Conservation (phyloP, 208 protist genomes). For the Leishmania guyanensis region DNA sequence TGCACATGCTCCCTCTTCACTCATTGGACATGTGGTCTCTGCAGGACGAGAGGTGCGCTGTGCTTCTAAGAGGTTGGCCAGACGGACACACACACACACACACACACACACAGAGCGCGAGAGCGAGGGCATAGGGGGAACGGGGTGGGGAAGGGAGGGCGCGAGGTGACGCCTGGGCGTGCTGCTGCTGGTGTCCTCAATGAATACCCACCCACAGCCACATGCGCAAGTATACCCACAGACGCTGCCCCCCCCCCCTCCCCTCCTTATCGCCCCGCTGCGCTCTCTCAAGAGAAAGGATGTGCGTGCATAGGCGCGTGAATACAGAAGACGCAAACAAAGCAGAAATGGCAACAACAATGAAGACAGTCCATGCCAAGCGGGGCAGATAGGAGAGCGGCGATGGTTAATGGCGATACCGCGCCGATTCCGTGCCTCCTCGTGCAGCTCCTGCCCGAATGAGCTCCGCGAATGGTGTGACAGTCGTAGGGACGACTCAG, state of each 20-base stretch:
- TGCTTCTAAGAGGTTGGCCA: neutral
- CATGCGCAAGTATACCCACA: neutral
- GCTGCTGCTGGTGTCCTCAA: neutral
- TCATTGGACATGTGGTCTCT: neutral
- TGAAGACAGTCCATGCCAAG: neutral
- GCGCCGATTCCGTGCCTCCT: neutral
- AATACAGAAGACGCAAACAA: neutral
- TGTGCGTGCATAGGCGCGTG: neutral
- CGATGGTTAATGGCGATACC: neutral
- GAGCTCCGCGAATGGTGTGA: neutral
- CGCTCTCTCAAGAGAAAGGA: neutral
- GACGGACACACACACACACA: neutral
- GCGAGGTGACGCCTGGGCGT: neutral
- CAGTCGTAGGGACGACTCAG: slow-evolving; percentile 2
- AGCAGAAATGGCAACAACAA: neutral
- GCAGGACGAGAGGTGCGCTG: neutral
- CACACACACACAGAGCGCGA: no score
- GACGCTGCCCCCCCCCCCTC: neutral
- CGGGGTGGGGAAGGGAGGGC: no score
- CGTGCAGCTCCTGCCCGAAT: neutral
- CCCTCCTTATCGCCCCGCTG: neutral
- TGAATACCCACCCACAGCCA: neutral
- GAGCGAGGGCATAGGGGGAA: no score
- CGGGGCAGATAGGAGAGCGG: no score
- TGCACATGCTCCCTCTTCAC: neutral